A percentile compares a stretch with the other conserved stretches of the same genome.
phyloP scores from a whole-genome alignment of 1,139 yeast genomes.

The Entelexis paramagnoliae region DNA sequence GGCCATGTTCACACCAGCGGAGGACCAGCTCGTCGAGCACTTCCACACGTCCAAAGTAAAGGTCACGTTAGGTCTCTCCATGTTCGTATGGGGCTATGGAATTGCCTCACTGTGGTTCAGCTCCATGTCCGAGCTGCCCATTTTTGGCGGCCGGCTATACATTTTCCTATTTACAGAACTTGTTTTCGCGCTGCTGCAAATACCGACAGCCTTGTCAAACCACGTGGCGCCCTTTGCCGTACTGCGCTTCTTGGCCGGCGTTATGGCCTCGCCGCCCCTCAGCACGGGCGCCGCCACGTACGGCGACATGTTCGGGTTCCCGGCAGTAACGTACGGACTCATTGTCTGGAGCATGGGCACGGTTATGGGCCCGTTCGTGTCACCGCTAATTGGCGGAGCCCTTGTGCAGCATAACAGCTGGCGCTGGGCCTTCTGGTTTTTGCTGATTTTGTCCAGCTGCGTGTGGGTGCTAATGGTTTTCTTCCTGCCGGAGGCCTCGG shows the following conservation, averaged over 20 bases:
- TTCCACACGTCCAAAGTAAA: slow-evolving; percentile 38
- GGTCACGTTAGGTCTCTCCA: slow-evolving; percentile 41
- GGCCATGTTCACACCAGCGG: slow-evolving; percentile 53
- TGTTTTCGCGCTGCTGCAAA: slow-evolving; percentile 42
- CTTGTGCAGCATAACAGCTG: slow-evolving; percentile 31
- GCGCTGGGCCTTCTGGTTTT: slow-evolving; percentile 43
- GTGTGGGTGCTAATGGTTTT: slow-evolving; percentile 32
- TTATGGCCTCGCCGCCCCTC: slow-evolving; percentile 73
- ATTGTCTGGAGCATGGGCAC: slow-evolving; percentile 46
- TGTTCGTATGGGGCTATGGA: slow-evolving; percentile 47
- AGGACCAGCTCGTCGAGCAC: slow-evolving; percentile 36
- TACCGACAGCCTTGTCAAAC: slow-evolving; percentile 40
- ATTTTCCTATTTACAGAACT: slow-evolving; percentile 42
- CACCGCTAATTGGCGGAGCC: slow-evolving; percentile 60
- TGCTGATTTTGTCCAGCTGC: slow-evolving; percentile 35
- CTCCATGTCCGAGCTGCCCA: slow-evolving; percentile 43
- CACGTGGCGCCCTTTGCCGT: slow-evolving; percentile 45
- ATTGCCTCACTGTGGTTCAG: slow-evolving; percentile 43
- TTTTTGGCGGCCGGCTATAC: slow-evolving; percentile 39
- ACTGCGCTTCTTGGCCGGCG: slow-evolving; percentile 68
- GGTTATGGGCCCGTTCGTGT: slow-evolving; percentile 53
- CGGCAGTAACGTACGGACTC: slow-evolving; percentile 24
- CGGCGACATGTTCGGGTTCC: slow-evolving; percentile 39
- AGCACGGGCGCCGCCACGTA: slow-evolving; percentile 77
- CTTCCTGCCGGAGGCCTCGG: slow-evolving; percentile 45